These are phyloP conservation scores for Solanum habrochaites DNA, from an alignment of 257 asterid genomes.

Conservation along the genomic window DNA sequence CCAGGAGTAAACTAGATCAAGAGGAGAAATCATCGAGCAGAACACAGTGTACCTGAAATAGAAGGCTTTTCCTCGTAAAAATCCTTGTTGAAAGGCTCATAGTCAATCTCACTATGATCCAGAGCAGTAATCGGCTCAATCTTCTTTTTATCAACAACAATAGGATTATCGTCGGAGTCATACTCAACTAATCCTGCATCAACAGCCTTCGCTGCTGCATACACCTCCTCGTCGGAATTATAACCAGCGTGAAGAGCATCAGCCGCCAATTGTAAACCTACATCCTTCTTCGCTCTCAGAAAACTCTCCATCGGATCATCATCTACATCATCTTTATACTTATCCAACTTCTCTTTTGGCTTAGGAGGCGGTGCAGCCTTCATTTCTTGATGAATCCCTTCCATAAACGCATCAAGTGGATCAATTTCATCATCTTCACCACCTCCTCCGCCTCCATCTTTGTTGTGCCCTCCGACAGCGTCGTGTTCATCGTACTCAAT, in stretches of 20 bases:
- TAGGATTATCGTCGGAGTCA: constrained; percentile 88
- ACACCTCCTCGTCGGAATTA: constrained; percentile 97
- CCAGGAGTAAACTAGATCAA: not conserved
- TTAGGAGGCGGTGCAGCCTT: constrained; percentile 78
- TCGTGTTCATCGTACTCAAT: constrained; percentile 50
- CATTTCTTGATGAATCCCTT: constrained; percentile 83
- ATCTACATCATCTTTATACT: constrained; percentile 65
- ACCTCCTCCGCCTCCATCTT: not conserved
- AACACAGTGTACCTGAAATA: constrained; percentile 55
- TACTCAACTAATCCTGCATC: constrained; percentile 86
- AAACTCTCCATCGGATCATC: constrained; percentile 88
- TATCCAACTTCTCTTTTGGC: constrained; percentile 72
- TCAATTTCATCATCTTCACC: constrained; percentile 66
- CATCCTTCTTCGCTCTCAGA: constrained; percentile 78
- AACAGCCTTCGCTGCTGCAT: constrained; percentile 98
- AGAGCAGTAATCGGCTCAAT: constrained; percentile 85
- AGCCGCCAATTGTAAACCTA: constrained; percentile 87
- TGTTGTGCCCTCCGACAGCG: constrained; percentile 24
- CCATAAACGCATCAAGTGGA: constrained; percentile 97
- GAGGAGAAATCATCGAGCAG: not conserved
- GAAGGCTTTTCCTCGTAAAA: constrained; percentile 87
- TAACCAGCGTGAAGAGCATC: constrained; percentile 92
- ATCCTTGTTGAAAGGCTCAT: constrained; percentile 82
- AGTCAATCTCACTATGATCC: constrained; percentile 66
- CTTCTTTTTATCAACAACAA: constrained; percentile 74